Base-by-base conservation (phyloP, 805 yeast genomes). In the Ogataea degrootiae region DNA sequence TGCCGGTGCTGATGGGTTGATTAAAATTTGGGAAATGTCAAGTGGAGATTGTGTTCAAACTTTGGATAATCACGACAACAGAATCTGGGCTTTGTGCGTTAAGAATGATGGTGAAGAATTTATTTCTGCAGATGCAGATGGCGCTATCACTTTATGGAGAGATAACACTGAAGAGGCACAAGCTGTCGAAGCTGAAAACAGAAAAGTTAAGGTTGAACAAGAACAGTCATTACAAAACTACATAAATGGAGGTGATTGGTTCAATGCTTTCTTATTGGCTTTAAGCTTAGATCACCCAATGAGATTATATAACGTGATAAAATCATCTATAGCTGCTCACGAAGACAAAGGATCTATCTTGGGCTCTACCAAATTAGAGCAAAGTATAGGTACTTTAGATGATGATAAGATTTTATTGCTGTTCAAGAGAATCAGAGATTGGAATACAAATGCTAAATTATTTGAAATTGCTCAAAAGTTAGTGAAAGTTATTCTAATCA, bases 71-170 rank as follows among this genome's bases (percentile, higher is more conserved):
- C 99, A 94, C 63, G 88, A 83, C 51, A 94, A 92, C 65, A 82
- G 96, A 69, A 88, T 94, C 43, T 94, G 99, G 99, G 87, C 97
- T 0, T 66, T 94, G 45, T 81, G 85, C 47, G 71, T 76, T 1
- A 74, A 79, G 50, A 69, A 79, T 34, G 86, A 83, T 56, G 92
- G 95, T 23, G 76, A 76, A 16, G 75, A 76, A 48, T 75, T 94
- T 48, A 79, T 88, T 0, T 80, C 87, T 49, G 98, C 97, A 0
- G 98, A 94, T 66, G 97, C 97, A 1, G 98, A 94, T 66, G 96
- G 97, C 46, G 83, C 88, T 23, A 78, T 94, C 54, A 85, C 88
- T 43, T 73, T 88, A 37, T 94, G 99, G 99, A 73, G 73, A 46
- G 98, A 94, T 66, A 82, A 84, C 58, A 87, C 96, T 1, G 90